Percentiles rank a stretch among this genome's conserved stretches.
Evolutionary conservation across 1,284 basidiomycete species (phyloP).

Genomic region (Omphalotus olearius): DNA sequence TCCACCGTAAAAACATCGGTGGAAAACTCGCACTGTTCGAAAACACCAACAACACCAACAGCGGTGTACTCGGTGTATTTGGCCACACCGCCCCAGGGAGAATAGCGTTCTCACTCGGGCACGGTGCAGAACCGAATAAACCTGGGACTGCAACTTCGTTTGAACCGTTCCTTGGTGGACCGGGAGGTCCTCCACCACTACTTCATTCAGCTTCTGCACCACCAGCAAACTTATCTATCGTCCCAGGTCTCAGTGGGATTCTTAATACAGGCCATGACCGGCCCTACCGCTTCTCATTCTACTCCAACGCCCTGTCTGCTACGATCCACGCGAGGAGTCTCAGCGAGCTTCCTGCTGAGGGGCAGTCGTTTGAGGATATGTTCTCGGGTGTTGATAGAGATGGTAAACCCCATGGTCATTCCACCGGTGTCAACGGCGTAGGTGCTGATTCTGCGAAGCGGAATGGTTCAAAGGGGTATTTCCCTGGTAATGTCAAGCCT

Average conservation of each 20-base stretch:
- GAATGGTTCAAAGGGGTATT: slow-evolving; percentile 5
- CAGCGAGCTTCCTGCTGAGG: slow-evolving; percentile 91
- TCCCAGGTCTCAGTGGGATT: slow-evolving; percentile 26
- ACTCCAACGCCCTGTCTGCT: slow-evolving; percentile 88
- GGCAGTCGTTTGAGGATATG: slow-evolving; percentile 90
- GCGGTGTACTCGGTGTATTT: slow-evolving; percentile 32
- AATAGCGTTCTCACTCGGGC: slow-evolving; percentile 35
- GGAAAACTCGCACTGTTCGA: slow-evolving; percentile 94
- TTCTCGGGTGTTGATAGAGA: slow-evolving; percentile 55
- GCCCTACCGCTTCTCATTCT: slow-evolving; percentile 98
- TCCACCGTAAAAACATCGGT: slow-evolving; percentile 64
- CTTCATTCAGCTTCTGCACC: slow-evolving; percentile 9
- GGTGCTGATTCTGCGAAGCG: neutral
- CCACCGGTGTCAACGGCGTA: neutral
- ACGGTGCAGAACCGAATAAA: slow-evolving; percentile 22
- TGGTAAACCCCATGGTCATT: neutral
- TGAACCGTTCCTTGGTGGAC: slow-evolving; percentile 4
- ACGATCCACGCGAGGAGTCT: slow-evolving; percentile 95
- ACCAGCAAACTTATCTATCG: neutral
- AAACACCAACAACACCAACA: slow-evolving; percentile 6
- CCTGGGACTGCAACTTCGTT: slow-evolving; percentile 15
- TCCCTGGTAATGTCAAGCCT: slow-evolving; percentile 8
- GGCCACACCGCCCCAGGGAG: slow-evolving; percentile 42
- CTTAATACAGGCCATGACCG: slow-evolving; percentile 70
- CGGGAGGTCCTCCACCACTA: slow-evolving; percentile 16